phyloP scores from a whole-genome alignment of 1,284 basidiomycete species.

The Ceraceosorus guamensis region DNA sequence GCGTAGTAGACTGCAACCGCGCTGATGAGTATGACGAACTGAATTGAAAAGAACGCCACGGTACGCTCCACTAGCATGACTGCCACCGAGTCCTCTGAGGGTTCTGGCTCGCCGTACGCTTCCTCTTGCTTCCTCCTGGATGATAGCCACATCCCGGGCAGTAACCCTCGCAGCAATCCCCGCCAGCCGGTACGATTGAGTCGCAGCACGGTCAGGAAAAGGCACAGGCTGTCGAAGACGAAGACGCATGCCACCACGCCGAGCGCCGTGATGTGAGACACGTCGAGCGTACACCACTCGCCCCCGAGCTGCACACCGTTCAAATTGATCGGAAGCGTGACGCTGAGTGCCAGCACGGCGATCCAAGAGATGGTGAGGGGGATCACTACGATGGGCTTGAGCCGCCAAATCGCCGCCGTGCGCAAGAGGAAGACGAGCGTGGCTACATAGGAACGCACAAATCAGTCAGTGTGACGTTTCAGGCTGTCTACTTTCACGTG shows the following conservation, averaged over 20 bases:
- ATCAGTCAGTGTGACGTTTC: no score
- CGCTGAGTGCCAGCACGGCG: slow-evolving; percentile 19
- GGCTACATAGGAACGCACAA: slow-evolving; percentile 1
- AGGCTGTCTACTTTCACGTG: neutral
- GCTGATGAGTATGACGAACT: slow-evolving; percentile 29
- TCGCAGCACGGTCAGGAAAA: slow-evolving; percentile 28
- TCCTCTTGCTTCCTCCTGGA: no score
- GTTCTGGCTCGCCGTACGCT: slow-evolving; percentile 14
- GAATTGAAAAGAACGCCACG: slow-evolving; percentile 28
- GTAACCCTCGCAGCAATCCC: slow-evolving; percentile 19
- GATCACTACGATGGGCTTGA: slow-evolving; percentile 20
- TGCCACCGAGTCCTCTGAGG: slow-evolving; percentile 27
- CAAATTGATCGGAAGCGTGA: slow-evolving; percentile 23
- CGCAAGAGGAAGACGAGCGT: slow-evolving; percentile 35
- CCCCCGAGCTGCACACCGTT: slow-evolving; percentile 16
- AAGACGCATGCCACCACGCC: slow-evolving; percentile 21
- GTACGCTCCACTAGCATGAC: slow-evolving; percentile 37
- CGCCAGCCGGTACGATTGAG: slow-evolving; percentile 33
- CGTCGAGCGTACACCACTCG: slow-evolving; percentile 26
- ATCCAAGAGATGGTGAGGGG: slow-evolving; percentile 27
- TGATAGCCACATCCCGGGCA: slow-evolving; percentile 8
- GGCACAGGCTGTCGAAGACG: slow-evolving; percentile 27
- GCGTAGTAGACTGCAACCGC: slow-evolving; percentile 23
- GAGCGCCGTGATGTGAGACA: slow-evolving; percentile 16
- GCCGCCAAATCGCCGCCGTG: slow-evolving; percentile 33